Conservation (phyloP, 345 rosid species). For the Salix viminalis region DNA sequence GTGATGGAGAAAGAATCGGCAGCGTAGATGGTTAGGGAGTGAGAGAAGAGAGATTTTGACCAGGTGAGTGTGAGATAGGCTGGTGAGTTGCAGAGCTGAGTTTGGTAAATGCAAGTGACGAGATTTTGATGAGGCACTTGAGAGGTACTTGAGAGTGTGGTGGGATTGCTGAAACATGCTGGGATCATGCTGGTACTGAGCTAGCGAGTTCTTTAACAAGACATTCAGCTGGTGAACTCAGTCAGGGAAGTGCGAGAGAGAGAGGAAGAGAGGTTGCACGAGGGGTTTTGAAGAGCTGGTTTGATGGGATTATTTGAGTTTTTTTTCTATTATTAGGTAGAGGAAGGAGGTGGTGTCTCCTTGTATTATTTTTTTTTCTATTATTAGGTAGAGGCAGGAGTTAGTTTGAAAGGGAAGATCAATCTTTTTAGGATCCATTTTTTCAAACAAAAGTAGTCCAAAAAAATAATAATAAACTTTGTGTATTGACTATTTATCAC, state of each 20-base stretch:
- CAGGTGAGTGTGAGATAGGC: slow-evolving; percentile 44
- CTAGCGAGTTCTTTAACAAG: not conserved
- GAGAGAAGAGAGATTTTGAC: slow-evolving; percentile 46
- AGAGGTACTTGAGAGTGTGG: slow-evolving; percentile 23
- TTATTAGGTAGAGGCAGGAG: no score
- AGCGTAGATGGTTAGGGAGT: slow-evolving; percentile 44
- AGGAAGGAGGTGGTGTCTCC: no score
- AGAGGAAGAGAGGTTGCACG: not conserved
- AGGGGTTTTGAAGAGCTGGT: not conserved
- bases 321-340: no score
- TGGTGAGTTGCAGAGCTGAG: slow-evolving; percentile 39
- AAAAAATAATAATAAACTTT: no score
- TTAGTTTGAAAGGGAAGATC: no score
- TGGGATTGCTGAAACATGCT: slow-evolving; percentile 47
- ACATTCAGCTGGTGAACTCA: not conserved
- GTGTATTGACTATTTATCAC: no score
- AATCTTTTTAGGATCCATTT: no score
- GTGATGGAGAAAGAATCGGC: slow-evolving; percentile 46
- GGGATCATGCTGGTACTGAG: slow-evolving; percentile 38
- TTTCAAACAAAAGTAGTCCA: no score
- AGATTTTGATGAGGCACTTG: slow-evolving; percentile 49
- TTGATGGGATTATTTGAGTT: no score
- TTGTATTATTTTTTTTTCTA: no score
- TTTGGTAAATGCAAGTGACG: slow-evolving; percentile 43
- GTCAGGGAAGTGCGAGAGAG: not conserved